Evolutionary conservation across 352 stramenopile genomes (phyloP), one percentile per base, ranked within the genome.

Genomic region (Lagenidium sp.): DNA sequence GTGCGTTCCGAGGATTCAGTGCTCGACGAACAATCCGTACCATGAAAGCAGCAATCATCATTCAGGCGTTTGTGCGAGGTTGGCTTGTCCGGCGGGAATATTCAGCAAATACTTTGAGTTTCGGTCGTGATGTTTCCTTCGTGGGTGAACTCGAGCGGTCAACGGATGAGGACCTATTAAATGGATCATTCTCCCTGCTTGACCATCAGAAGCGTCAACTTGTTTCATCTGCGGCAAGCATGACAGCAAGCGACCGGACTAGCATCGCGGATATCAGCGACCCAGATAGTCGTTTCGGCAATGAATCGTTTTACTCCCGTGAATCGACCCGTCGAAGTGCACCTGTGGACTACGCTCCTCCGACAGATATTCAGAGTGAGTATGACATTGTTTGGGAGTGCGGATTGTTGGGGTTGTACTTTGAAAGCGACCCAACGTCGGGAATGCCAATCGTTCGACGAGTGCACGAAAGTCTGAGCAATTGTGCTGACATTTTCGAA

Each of bases 311-410:
- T 32, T 68, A 64, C 12, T 75, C 60, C 20, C 77, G 57, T 4
- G 56, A 68, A 11, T 85, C 74, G 10, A 68, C 67, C 22, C 84
- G 83, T 50, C 68, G 76, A 4, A 57, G 54, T 37, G 48, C 47
- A 24, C 60, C 80, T 0, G 65, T 68, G 2, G 56, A 69, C 31
- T 87, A 91, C 50, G 60, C 76, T 18, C 75, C 76, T 4, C 73
- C 74, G 1, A 74, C 68, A 43, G 64, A 79, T 18, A 74, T 91
- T 29, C 55, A 73, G 28, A 75, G 81, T 50, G 76, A 91, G 60
- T 94, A 94, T 50, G 74, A 88, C 31, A 90, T 94, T 28, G 79
- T 86, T n/a, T 94, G 81, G 81, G 76, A 89, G 44, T 89, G 77
- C 19, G 81, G 81, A 12, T 45, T 91, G 6, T 58, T 94, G 10